Conservation (phyloP, 306 rosid genomes). For the Mimosa pudica region DNA sequence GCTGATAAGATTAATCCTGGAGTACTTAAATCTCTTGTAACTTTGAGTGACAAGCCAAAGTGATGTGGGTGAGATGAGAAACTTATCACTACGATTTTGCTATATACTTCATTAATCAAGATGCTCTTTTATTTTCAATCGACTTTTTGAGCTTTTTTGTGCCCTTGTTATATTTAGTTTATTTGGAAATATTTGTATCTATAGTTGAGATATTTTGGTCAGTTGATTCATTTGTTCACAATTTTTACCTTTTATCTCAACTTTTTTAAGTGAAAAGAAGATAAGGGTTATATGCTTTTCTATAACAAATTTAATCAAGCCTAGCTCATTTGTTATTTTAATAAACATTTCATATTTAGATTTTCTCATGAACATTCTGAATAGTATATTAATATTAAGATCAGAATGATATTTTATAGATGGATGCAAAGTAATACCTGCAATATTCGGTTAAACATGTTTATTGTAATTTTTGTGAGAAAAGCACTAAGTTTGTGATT, state of each 20-base stretch:
- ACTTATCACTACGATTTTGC: background rate
- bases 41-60: conserved; percentile 68
- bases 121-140: no score
- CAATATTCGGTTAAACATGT: no score
- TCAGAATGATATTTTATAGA: no score
- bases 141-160: background rate
- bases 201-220: background rate
- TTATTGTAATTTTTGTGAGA: no score
- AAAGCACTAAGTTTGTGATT: no score
- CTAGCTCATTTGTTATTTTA: no score
- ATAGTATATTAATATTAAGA: no score
- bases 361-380: no score
- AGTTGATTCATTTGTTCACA: background rate
- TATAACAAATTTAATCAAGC: no score
- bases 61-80: conserved; percentile 34
- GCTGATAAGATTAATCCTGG: conserved; percentile 79
- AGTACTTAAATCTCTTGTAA: conserved; percentile 68
- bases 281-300: background rate
- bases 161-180: background rate
- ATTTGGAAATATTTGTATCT: background rate
- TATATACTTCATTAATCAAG: no score
- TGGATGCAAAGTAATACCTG: no score
- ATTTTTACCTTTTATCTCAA: background rate
- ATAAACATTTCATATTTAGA: no score
- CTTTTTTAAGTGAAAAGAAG: fast-evolving